Evolutionary conservation across 2,329 filamentous ascomycete genomes (phyloP).

Genomic region (Fusarium pseudonygamai): DNA sequence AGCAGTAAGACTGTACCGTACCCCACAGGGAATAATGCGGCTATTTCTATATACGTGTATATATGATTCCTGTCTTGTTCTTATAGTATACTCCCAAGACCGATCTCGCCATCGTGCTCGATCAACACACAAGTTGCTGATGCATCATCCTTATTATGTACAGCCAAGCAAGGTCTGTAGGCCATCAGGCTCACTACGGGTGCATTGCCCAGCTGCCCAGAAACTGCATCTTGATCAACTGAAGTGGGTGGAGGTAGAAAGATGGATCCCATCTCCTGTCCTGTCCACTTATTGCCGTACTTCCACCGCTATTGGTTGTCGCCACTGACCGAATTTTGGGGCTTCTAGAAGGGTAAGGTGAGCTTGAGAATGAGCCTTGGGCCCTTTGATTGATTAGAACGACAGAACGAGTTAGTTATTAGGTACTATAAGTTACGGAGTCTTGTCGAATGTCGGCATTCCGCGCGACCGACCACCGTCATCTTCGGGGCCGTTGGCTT

Average conservation of each 20-base stretch:
- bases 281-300: constrained; percentile 19
- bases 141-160: constrained; percentile 20
- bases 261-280: background rate
- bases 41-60: background rate
- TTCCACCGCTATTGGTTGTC: constrained; percentile 12
- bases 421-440: background rate
- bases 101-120: constrained; percentile 18
- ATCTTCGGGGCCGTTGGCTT: background rate
- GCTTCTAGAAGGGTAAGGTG: constrained; percentile 27
- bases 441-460: background rate
- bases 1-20: constrained; percentile 8
- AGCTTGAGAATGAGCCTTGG: background rate
- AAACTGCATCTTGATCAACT: constrained; percentile 1
- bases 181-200: background rate
- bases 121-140: background rate
- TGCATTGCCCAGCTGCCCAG: background rate
- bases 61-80: background rate
- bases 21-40: background rate
- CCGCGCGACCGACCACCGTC: constrained; percentile 9
- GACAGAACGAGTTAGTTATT: background rate
- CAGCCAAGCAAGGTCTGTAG: background rate
- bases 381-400: background rate
- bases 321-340: constrained; percentile 23
- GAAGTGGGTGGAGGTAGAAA: background rate
- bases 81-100: background rate